A percentile compares a stretch with the other conserved stretches of the same genome.
Evolutionary conservation across 2,329 filamentous ascomycete species (phyloP).

Genomic region (Podosphaera aphanis): DNA sequence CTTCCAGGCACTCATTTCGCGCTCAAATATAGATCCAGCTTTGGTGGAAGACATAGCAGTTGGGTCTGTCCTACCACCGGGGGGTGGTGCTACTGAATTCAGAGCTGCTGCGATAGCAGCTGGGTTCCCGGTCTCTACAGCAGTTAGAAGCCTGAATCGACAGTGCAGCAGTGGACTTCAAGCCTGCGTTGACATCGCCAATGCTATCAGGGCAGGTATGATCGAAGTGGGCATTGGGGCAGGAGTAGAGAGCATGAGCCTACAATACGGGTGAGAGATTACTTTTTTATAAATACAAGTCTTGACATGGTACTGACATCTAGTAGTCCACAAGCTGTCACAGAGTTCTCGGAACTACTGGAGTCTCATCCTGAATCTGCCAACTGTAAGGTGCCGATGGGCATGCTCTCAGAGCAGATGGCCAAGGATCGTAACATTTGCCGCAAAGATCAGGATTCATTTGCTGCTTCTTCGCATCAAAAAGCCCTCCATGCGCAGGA

Average conservation of each 20-base stretch:
- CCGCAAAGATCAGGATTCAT: conserved; percentile 63
- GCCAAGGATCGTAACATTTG: conserved; percentile 58
- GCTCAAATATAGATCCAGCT: conserved; percentile 68
- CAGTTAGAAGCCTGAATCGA: conserved; percentile 75
- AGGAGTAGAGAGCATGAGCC: conserved; percentile 89
- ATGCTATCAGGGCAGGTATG: conserved; percentile 76
- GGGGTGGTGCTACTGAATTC: conserved; percentile 91
- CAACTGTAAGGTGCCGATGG: conserved; percentile 98
- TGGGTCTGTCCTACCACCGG: conserved; percentile 73
- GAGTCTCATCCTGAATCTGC: conserved; percentile 59
- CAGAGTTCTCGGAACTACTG: conserved; percentile 78
- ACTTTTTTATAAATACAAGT: conserved; percentile 1
- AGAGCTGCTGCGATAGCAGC: conserved; percentile 75
- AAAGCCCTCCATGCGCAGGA: conserved; percentile 74
- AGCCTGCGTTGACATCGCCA: conserved; percentile 80
- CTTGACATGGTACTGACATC: background rate
- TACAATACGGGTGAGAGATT: conserved; percentile 55
- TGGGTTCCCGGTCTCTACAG: conserved; percentile 65
- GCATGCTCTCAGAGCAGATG: conserved; percentile 81
- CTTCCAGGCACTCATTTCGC: conserved; percentile 57
- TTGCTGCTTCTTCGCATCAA: conserved; percentile 78
- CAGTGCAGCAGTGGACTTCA: conserved; percentile 89
- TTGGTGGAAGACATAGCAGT: conserved; percentile 85
- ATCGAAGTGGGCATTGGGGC: conserved; percentile 88
- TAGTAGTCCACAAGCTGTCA: conserved; percentile 51